Percentiles rank a stretch among this genome's conserved stretches.
Conservation (phyloP, 163 green algal species). For the Scenedesmus sp. region DNA sequence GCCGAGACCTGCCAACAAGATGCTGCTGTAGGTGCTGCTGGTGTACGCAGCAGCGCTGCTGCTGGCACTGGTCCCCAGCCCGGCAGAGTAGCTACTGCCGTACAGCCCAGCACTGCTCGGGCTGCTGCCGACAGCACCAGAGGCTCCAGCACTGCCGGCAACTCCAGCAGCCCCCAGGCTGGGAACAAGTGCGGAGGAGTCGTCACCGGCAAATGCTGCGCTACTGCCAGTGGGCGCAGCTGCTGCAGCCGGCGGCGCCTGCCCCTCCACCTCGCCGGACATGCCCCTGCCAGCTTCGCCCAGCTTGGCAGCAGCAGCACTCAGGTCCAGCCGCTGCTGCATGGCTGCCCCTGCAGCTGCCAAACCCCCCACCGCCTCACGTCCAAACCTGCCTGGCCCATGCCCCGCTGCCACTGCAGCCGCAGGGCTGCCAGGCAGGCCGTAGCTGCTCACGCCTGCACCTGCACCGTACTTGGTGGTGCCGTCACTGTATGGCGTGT, state of each 20-base stretch:
- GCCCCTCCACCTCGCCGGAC: not conserved
- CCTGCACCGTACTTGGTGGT: not conserved
- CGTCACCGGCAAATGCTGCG: not conserved
- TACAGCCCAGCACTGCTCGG: constrained; percentile 10
- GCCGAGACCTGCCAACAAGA: not conserved
- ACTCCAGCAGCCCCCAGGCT: not conserved
- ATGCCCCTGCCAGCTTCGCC: not conserved
- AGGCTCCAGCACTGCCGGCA: not conserved
- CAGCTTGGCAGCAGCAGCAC: constrained; percentile 6
- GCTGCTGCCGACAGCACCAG: not conserved
- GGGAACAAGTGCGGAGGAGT: not conserved
- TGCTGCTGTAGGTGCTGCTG: not conserved
- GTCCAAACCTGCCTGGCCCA: not conserved
- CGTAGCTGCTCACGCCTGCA: not conserved
- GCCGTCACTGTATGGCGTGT: constrained; percentile 32
- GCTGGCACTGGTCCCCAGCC: not conserved
- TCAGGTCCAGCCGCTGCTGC: constrained; percentile 40
- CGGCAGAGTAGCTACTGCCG: not conserved
- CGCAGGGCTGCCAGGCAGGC: constrained; percentile 14
- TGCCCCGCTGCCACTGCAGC: constrained; percentile 23
- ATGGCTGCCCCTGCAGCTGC: not conserved
- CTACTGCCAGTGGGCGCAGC: not conserved
- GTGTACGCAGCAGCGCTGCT: not conserved
- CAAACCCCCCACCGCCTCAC: not conserved
- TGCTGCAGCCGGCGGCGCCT: not conserved